Conservation (phyloP, 2,329 filamentous ascomycete species). For the Rutstroemia sp. region DNA sequence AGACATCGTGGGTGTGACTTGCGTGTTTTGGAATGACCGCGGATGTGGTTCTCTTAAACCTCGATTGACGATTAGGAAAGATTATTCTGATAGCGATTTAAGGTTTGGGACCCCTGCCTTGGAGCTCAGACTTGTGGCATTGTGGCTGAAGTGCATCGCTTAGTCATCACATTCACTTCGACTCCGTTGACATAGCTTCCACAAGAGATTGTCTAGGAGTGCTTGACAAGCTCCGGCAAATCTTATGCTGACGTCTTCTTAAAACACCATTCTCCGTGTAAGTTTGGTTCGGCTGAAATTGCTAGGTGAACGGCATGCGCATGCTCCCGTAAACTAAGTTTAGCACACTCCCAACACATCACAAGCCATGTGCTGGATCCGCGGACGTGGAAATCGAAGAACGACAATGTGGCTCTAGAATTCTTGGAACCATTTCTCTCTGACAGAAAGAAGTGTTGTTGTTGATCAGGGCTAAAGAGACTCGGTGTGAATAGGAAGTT, state of each 20-base stretch:
- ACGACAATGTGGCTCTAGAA: slow-evolving; percentile 50
- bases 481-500: slow-evolving; percentile 44
- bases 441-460: slow-evolving; percentile 47
- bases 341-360: background rate
- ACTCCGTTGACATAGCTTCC: background rate
- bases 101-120: background rate
- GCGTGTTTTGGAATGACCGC: background rate
- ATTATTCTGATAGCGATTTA: slow-evolving; percentile 1
- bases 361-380: background rate
- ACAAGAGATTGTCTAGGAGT: too few relatives aligned
- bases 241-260: too few relatives aligned
- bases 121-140: background rate
- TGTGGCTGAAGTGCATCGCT: background rate
- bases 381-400: slow-evolving; percentile 35
- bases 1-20: slow-evolving; percentile 16
- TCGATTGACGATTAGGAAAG: background rate
- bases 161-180: background rate
- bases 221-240: too few relatives aligned
- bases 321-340: too few relatives aligned
- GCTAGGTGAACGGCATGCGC: too few relatives aligned
- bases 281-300: too few relatives aligned
- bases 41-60: background rate
- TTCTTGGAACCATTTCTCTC: slow-evolving; percentile 40
- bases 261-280: too few relatives aligned
- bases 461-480: slow-evolving; percentile 45